Base-by-base conservation (phyloP, 2,329 filamentous ascomycete genomes). In the Nigrograna mackinnonii region DNA sequence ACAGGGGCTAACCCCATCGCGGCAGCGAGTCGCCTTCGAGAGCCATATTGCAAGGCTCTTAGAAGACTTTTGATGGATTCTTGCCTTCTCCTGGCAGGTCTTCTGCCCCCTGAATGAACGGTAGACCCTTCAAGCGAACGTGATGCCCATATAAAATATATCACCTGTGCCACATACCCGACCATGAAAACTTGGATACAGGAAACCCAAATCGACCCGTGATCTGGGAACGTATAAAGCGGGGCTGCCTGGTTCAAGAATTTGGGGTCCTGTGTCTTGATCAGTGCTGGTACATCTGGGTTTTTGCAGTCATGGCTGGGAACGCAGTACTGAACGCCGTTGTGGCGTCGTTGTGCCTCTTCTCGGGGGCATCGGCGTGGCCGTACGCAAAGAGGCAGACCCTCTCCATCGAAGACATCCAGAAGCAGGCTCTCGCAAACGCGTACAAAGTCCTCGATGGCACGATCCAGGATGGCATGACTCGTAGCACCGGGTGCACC, bases 401-500 rank as follows among this genome's bases (percentile, higher is more conserved):
- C 16, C 44, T 58, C 17, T 51, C 53, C 4, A 52, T 54, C 46
- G 58, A 55, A 12, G 40, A 50, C 5, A 55, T 65, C 24, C 51
- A 59, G 40, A 52, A 53, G 24, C 55, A 62, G 43, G 58, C 60
- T 18, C 49, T 59, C 7, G 46, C 47, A 4, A 65, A 62, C 31
- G 54, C 60, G 4, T 49, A 56, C 37, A 62, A 55, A 35, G 54
- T 62, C 19, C 51, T 65, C 13, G 54, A 60, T 21, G 58, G 61
- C 4, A 59, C 60, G 1, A 38, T 65, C 13, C 46, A 49, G 5
- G 58, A 65, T 52, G 61, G 60, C 2, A 22, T 62, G 36, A 59
- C 51, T 6, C 51, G 57, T 4, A 14, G 39, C 3, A 37, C 57
- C n/a, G 38, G 24, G 4, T 74, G 71, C 48, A 73, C 58, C 18